Evolutionary conservation across 2,329 filamentous ascomycete genomes (phyloP).

Genomic region (Dothideomycetes sp.): DNA sequence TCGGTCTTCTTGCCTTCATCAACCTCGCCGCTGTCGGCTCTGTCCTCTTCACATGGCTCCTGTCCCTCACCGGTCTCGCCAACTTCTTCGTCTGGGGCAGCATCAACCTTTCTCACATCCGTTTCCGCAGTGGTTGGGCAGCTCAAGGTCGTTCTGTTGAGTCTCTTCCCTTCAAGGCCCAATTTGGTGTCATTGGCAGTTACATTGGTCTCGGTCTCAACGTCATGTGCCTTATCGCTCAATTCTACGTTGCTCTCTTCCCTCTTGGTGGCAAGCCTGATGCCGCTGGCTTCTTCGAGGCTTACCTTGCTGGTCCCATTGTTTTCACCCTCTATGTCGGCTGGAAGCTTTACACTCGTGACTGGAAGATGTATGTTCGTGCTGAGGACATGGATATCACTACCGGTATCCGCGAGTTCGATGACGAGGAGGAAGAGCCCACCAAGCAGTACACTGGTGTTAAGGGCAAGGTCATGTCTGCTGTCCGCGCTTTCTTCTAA

Average conservation of each 20-base stretch:
- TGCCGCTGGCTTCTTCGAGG: slow-evolving; percentile 17
- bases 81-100: slow-evolving; percentile 70
- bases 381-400: slow-evolving; percentile 19
- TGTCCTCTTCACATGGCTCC: slow-evolving; percentile 65
- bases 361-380: slow-evolving; percentile 16
- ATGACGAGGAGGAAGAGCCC: slow-evolving; percentile 2
- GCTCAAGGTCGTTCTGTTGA: slow-evolving; percentile 52
- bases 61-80: slow-evolving; percentile 60
- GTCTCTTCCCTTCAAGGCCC: slow-evolving; percentile 52
- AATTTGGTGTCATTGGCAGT: slow-evolving; percentile 51
- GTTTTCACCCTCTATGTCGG: slow-evolving; percentile 18
- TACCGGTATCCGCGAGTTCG: slow-evolving; percentile 14
- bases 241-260: slow-evolving; percentile 18
- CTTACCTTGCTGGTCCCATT: slow-evolving; percentile 19
- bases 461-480: slow-evolving; percentile 4
- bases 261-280: slow-evolving; percentile 13
- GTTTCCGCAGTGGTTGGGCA: slow-evolving; percentile 70
- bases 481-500: slow-evolving; percentile 5
- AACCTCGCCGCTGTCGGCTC: slow-evolving; percentile 50
- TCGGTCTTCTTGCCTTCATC: slow-evolving; percentile 69
- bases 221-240: slow-evolving; percentile 44
- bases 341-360: slow-evolving; percentile 18
- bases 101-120: slow-evolving; percentile 79
- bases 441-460: background rate
- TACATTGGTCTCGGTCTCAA: slow-evolving; percentile 50